Conservation (phyloP, 1,139 yeast genomes). For the Suhomyces coccinellae region DNA sequence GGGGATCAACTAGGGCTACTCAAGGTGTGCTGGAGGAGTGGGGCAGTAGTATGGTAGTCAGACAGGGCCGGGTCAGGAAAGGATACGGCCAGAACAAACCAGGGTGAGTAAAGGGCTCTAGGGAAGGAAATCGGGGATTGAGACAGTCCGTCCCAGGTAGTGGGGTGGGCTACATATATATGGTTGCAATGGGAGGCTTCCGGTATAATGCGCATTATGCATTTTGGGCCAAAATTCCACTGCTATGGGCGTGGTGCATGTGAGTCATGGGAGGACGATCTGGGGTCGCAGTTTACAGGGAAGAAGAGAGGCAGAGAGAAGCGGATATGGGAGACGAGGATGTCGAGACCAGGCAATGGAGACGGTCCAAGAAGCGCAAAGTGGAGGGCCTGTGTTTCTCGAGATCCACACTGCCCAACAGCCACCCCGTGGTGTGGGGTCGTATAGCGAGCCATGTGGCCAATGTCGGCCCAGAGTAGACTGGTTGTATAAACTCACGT, state of each 20-base stretch:
- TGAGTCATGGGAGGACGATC: conserved; percentile 9
- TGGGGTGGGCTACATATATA: conserved; percentile 1
- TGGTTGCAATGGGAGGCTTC: neutral
- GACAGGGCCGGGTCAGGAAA: too few species aligned
- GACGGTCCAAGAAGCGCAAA: neutral
- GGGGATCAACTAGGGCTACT: too few species aligned
- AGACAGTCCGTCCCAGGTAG: neutral
- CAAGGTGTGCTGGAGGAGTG: too few species aligned
- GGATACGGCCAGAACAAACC: too few species aligned
- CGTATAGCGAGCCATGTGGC: too few species aligned
- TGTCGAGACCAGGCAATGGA: neutral
- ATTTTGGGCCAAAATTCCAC: conserved; percentile 1
- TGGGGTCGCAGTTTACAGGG: neutral
- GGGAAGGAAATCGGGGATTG: too few species aligned
- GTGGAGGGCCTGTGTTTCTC: neutral
- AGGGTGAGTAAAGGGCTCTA: too few species aligned
- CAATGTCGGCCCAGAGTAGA: neutral
- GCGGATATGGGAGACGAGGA: neutral
- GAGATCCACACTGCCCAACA: too few species aligned
- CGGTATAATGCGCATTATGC: neutral
- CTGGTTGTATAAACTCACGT: conserved; percentile 10
- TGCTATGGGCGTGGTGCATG: conserved; percentile 10
- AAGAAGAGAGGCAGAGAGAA: neutral
- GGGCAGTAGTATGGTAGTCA: too few species aligned
- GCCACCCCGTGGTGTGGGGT: too few species aligned